phyloP scores from a whole-genome alignment of 2,329 filamentous ascomycete genomes.

The Capronia coronata region DNA sequence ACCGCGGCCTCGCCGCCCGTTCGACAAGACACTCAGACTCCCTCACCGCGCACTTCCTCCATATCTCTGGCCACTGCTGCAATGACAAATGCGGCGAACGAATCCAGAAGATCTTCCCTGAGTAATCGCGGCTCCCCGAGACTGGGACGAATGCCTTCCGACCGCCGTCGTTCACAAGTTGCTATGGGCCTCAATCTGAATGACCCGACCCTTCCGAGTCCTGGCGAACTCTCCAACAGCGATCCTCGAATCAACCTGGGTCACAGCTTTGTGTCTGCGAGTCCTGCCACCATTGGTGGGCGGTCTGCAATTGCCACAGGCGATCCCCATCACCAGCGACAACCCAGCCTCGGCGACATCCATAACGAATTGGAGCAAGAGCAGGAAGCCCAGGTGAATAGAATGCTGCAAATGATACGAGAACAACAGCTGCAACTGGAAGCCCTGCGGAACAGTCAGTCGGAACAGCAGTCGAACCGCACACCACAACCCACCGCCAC shows the following conservation, averaged over 20 bases:
- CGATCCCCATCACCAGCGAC: constrained; percentile 44
- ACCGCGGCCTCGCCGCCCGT: constrained; percentile 27
- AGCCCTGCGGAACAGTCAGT: constrained; percentile 34
- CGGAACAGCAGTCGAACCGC: constrained; percentile 11
- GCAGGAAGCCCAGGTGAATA: constrained; percentile 48
- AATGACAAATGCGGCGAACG: constrained; percentile 69
- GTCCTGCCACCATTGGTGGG: constrained; percentile 40
- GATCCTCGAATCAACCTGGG: constrained; percentile 35
- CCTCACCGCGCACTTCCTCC: constrained; percentile 54
- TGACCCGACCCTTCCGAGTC: constrained; percentile 34
- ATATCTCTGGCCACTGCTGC: constrained; percentile 71
- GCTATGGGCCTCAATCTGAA: constrained; percentile 38
- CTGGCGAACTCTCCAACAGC: constrained; percentile 35
- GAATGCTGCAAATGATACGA: constrained; percentile 46
- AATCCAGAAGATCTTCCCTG: constrained; percentile 44
- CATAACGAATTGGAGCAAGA: constrained; percentile 48
- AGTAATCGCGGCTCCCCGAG: constrained; percentile 34
- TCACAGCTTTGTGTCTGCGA: constrained; percentile 38
- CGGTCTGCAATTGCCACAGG: constrained; percentile 39
- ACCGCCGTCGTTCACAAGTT: constrained; percentile 40
- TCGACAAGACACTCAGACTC: constrained; percentile 26
- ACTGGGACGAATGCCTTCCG: constrained; percentile 31
- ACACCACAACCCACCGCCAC: constrained; percentile 23
- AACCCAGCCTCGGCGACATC: constrained; percentile 44
- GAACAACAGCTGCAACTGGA: constrained; percentile 44